Percentiles rank a stretch among this genome's conserved stretches.
Evolutionary conservation across 352 stramenopile genomes (phyloP).

Genomic region (Phytopythium helicoides): DNA sequence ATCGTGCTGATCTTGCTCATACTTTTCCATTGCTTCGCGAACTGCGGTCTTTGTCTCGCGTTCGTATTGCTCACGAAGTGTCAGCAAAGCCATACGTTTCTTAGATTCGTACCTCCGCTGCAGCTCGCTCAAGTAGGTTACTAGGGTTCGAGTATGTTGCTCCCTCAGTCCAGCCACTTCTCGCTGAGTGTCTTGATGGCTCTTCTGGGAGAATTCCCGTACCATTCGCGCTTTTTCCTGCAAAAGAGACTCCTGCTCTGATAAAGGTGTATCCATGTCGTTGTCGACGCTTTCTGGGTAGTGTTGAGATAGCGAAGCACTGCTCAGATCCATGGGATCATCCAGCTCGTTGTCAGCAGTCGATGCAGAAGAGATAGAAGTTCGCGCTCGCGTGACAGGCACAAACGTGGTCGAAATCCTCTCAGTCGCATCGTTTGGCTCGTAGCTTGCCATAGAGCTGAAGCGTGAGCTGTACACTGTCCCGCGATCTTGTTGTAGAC

Average conservation of each 20-base stretch:
- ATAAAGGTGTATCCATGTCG: slow-evolving; percentile 1
- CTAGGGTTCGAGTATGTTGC: slow-evolving; percentile 35
- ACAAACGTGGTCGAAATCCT: neutral
- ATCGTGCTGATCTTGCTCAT: slow-evolving; percentile 40
- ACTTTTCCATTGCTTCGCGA: slow-evolving; percentile 34
- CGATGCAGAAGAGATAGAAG: neutral
- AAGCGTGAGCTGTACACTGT: neutral
- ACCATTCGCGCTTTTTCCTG: slow-evolving; percentile 27
- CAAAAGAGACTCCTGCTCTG: slow-evolving; percentile 1
- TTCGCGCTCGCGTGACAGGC: neutral
- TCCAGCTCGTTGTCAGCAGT: neutral
- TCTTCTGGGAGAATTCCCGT: slow-evolving; percentile 25
- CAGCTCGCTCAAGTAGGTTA: slow-evolving; percentile 42
- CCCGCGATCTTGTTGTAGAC: too few relatives aligned
- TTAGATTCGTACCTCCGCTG: slow-evolving; percentile 65
- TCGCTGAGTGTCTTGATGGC: slow-evolving; percentile 36
- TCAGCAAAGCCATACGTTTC: slow-evolving; percentile 48
- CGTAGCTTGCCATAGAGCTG: neutral
- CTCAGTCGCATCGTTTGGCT: neutral
- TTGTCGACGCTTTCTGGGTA: neutral
- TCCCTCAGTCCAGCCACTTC: slow-evolving; percentile 22
- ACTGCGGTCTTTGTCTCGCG: slow-evolving; percentile 48
- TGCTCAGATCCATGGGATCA: neutral
- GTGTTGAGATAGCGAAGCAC: neutral
- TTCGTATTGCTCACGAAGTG: slow-evolving; percentile 47